Evolutionary conservation across 768 basidiomycete genomes (phyloP), one percentile per base, ranked within the genome.

Genomic region (Phlegmacium glaucopus): DNA sequence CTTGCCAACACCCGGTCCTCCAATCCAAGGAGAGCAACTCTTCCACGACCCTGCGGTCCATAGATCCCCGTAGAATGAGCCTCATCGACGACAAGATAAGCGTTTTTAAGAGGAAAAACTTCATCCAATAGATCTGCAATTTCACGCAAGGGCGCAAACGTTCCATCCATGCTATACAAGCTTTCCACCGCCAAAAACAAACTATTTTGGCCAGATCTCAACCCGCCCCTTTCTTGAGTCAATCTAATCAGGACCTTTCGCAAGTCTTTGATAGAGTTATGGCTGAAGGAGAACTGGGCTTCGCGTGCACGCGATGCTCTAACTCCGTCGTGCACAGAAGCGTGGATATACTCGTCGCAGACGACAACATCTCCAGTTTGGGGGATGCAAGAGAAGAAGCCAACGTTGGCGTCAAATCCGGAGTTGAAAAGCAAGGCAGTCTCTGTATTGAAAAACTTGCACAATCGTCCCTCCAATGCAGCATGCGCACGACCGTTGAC

Each of bases 131-230:
- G 57, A 22, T 78, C 75, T 29, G 85, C 78, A 39, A 96, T 83
- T 36, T 79, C 78, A 12, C 44, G 44, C 25, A 98, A 71, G 0
- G 92, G 93, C 0, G 87, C 76, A 49, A 95, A 77, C 22, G 93
- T 95, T 11, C 95, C 95, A 55, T 98, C 95, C 95, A 98, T 98
- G 47, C 86, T 90, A 56, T 97, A 97, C 38, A 97, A 65, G 30
- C 82, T 85, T 72, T 98, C 95, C 6, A 96, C 83, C 0, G 90
- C 83, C 10, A 98, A 64, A 59, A 94, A 96, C 3, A 90, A 66
- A 55, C 71, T 83, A 43, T 35, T 52, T 22, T 67, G 62, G 0
- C 79, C 81, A 0, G 54, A 49, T 45, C 53, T 55, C 12, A 82
- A 56, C 30, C 59, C 66, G 0, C 62, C 59, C n/a, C 65, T 61